Evolutionary conservation across 75 land plant species (phyloP).

Genomic region (Adiantum capillusveneris): DNA sequence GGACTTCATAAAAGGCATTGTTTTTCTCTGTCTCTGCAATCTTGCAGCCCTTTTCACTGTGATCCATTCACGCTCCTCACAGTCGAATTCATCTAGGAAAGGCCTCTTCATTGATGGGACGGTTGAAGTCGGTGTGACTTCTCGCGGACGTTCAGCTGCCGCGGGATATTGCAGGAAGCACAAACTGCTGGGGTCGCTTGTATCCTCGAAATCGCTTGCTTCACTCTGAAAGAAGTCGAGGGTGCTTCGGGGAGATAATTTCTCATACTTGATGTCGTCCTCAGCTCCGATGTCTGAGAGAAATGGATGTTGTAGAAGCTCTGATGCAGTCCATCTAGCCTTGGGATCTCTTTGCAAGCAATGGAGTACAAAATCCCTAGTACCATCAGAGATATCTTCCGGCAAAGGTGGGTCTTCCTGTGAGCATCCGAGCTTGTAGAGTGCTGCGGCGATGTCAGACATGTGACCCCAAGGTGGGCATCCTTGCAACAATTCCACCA

Average conservation of each 20-base stretch:
- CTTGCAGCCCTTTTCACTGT: no score
- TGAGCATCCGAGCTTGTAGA: slow-evolving; percentile 40
- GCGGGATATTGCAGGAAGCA: no score
- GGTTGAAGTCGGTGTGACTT: no score
- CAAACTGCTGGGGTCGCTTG: no score
- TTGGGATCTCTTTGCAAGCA: no score
- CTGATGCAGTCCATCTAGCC: slow-evolving; percentile 47
- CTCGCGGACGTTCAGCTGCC: no score
- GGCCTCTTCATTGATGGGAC: no score
- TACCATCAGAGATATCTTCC: slow-evolving; percentile 25
- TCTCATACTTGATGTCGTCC: neutral
- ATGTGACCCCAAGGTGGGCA: slow-evolving; percentile 34
- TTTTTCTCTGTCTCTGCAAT: no score
- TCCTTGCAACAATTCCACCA: slow-evolving; percentile 61
- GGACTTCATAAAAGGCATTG: no score
- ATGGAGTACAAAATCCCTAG: slow-evolving; percentile 50
- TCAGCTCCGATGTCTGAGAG: no score
- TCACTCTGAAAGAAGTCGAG: neutral
- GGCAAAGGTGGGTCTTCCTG: slow-evolving; percentile 42
- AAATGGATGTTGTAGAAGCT: slow-evolving; percentile 46
- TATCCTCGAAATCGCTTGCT: neutral
- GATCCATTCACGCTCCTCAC: no score
- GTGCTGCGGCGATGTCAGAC: slow-evolving; percentile 2
- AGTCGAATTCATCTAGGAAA: no score
- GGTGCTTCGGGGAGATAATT: neutral